These are phyloP conservation scores for Marchantia polymorpha DNA, from an alignment of 225 moss, liverwort and hornwort species.

Conservation along the genomic window DNA sequence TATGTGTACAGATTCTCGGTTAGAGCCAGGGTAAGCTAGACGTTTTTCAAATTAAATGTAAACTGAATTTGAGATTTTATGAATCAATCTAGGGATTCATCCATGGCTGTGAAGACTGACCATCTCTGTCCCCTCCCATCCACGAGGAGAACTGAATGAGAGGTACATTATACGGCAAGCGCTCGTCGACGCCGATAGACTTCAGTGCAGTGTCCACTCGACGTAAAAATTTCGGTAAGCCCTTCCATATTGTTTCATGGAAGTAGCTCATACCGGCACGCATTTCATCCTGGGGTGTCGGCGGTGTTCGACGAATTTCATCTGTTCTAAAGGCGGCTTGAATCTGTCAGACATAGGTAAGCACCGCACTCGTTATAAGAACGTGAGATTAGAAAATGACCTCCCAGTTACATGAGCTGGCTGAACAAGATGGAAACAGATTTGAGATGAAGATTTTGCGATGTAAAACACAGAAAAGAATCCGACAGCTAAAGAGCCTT, in stretches of 20 bases:
- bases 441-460: no score
- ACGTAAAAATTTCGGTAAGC: constrained; percentile 80
- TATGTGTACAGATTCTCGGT: not conserved
- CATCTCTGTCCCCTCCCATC: constrained; percentile 99
- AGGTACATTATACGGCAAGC: constrained; percentile 83
- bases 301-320: constrained; percentile 90
- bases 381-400: no score
- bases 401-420: no score
- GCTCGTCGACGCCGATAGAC: constrained; percentile 80
- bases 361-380: not conserved
- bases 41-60: not conserved
- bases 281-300: constrained; percentile 99
- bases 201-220: constrained; percentile 91
- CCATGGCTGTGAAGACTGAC: constrained; percentile 34
- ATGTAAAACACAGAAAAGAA: no score
- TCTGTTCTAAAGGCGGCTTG: constrained; percentile 98
- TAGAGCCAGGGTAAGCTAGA: not conserved
- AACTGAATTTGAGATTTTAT: not conserved
- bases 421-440: no score
- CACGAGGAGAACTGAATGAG: constrained; percentile 97
- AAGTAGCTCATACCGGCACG: constrained; percentile 99
- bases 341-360: constrained; percentile 43
- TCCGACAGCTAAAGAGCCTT: no score
- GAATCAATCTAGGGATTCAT: not conserved
- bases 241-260: constrained; percentile 98